Evolutionary conservation across 176 grass and related monocot species (phyloP), one percentile per base, ranked within the genome.

Genomic region (Oryza punctata): DNA sequence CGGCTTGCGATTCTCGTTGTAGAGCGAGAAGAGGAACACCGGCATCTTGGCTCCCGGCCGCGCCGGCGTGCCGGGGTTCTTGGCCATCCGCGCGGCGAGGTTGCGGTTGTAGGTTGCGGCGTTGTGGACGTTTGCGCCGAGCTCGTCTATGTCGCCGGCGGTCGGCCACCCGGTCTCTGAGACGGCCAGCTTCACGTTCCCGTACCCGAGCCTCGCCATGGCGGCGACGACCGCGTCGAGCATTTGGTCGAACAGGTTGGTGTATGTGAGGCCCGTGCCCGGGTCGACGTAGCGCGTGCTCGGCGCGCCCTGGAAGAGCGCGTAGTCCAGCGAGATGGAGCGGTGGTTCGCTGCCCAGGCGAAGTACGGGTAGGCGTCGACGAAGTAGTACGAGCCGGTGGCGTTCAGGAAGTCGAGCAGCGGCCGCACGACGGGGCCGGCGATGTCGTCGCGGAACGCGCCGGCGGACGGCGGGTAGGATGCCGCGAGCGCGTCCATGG

Each of bases 91-190:
- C 69, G 10, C 16, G 8, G 89, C 89, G 25, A 94, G 77, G 69
- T 92, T 88, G 24, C 83, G 66, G 79, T 92, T 95, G 85, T 95
- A 92, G 10, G 43, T 78, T 6, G 81, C 90, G 4, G 88, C 85
- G 80, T 95, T 92, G 23, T 28, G 67, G n/a, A 88, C 29, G 77
- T 82, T 92, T 10, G 82, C 88, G 8, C 93, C 88, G 37, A 54
- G 11, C 79, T 91, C 73, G 18, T 71, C 75, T 0, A 21, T 6
- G 70, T 92, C 87, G 23, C 87, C 77, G 81, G 5, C 86, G 69
- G 63, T 90, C 28, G 93, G 90, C 83, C 93, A 97, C 18, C 91
- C 91, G 0, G 89, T 97, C 91, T 97, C 89, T 1, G 91, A 66
- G 6, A 94, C 40, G 3, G 73, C 91, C 11, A 97, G 66, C 26